phyloP scores from a whole-genome alignment of 768 basidiomycete genomes.

The Lentinula lateritia region DNA sequence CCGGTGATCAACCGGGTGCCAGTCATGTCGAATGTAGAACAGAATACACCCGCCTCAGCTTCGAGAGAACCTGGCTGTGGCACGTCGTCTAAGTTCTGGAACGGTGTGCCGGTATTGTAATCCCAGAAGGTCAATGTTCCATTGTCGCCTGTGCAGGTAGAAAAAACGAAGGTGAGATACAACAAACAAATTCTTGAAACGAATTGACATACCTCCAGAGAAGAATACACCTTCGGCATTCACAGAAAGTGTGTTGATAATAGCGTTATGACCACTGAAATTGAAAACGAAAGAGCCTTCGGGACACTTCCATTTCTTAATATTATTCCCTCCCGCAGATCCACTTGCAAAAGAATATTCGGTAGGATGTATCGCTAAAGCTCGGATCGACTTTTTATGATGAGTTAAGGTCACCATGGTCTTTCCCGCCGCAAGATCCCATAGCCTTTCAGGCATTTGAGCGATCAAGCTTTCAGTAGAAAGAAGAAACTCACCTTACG shows the following conservation, averaged over 20 bases:
- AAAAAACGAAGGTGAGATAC: not conserved
- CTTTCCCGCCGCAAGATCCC: conserved; percentile 98
- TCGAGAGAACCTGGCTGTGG: conserved; percentile 98
- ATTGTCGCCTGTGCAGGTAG: conserved; percentile 69
- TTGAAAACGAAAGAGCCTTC: conserved; percentile 96
- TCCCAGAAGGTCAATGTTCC: conserved; percentile 93
- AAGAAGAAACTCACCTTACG: conserved; percentile 48
- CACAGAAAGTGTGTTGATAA: conserved; percentile 93
- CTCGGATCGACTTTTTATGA: conserved; percentile 96
- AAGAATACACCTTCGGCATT: conserved; percentile 97
- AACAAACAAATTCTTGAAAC: no score
- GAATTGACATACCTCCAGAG: conserved; percentile 69
- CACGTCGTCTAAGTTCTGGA: conserved; percentile 90
- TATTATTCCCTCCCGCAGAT: conserved; percentile 98
- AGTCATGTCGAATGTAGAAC: conserved; percentile 94
- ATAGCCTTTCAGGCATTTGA: conserved; percentile 49
- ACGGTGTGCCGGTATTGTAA: conserved; percentile 88
- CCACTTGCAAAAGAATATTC: conserved; percentile 96
- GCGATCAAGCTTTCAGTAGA: conserved; percentile 14
- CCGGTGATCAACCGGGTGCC: conserved; percentile 94
- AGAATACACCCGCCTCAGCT: conserved; percentile 95
- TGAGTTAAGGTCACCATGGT: conserved; percentile 97
- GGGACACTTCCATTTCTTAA: conserved; percentile 99
- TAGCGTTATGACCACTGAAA: conserved; percentile 93
- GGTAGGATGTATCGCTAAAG: conserved; percentile 91